These are phyloP conservation scores for Acidomyces sp. DNA, from an alignment of 495 filamentous ascomycete genomes.

Conservation along the genomic window DNA sequence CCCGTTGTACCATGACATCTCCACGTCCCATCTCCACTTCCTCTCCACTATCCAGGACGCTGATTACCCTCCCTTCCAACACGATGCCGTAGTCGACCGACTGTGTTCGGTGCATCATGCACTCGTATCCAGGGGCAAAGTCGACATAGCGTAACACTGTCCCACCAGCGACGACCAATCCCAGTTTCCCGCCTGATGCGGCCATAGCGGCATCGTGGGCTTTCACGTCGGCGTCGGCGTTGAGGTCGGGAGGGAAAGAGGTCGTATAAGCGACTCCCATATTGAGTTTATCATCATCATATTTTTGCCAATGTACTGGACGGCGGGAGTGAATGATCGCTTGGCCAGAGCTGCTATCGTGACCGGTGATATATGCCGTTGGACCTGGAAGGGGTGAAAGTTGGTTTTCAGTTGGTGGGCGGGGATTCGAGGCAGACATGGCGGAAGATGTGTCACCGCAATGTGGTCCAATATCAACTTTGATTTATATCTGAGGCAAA, in stretches of 20 bases:
- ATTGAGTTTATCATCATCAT: constrained; percentile 17
- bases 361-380: constrained; percentile 21
- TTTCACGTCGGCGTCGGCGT: constrained; percentile 38
- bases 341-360: constrained; percentile 13
- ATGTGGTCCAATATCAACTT: too few relatives aligned
- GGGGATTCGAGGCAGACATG: background rate
- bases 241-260: constrained; percentile 21
- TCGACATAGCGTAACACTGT: constrained; percentile 50
- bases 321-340: constrained; percentile 19
- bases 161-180: constrained; percentile 32
- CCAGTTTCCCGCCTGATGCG: constrained; percentile 21
- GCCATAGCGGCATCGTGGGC: constrained; percentile 22
- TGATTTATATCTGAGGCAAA: too few relatives aligned
- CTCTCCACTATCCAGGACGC: constrained; percentile 47
- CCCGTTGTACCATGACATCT: constrained; percentile 54
- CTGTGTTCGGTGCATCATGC: constrained; percentile 57
- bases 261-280: constrained; percentile 22
- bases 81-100: constrained; percentile 66
- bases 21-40: constrained; percentile 41
- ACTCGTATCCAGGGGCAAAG: constrained; percentile 40
- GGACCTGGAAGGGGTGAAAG: constrained; percentile 19
- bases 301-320: constrained; percentile 15
- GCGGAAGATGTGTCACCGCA: background rate
- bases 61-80: constrained; percentile 55
- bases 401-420: constrained; percentile 19